These are phyloP conservation scores for Amborella trichopoda DNA, from an alignment of 164 flowering plant genomes.

Conservation along the genomic window DNA sequence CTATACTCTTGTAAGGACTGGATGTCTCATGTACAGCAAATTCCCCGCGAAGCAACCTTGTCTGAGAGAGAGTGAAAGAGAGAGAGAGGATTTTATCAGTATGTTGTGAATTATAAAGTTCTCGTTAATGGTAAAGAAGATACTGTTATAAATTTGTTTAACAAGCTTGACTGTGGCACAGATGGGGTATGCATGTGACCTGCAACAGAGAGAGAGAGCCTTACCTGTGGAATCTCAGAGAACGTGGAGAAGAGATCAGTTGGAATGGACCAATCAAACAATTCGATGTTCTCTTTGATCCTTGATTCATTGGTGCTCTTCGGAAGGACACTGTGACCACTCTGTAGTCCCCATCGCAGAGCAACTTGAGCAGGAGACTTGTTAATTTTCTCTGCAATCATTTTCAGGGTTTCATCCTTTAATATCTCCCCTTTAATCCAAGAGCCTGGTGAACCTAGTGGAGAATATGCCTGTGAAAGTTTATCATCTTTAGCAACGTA, in stretches of 20 bases:
- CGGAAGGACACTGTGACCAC: slow-evolving; percentile 63
- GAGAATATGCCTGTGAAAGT: slow-evolving; percentile 50
- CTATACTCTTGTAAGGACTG: slow-evolving; percentile 42
- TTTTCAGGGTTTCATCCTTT: slow-evolving; percentile 39
- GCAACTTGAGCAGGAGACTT: slow-evolving; percentile 70
- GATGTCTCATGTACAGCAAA: slow-evolving; percentile 29
- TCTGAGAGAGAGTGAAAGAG: slow-evolving; percentile 23
- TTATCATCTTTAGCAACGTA: background rate
- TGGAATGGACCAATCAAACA: slow-evolving; percentile 62
- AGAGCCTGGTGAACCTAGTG: slow-evolving; percentile 62
- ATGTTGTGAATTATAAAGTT: background rate
- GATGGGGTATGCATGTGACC: background rate
- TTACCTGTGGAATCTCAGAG: slow-evolving; percentile 44
- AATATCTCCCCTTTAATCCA: slow-evolving; percentile 43
- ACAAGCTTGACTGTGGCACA: background rate
- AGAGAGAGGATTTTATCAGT: background rate
- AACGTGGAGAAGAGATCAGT: slow-evolving; percentile 33
- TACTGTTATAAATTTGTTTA: background rate
- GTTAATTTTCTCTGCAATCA: slow-evolving; percentile 40
- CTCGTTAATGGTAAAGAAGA: background rate
- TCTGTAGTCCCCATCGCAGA: slow-evolving; percentile 74
- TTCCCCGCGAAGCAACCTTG: slow-evolving; percentile 45
- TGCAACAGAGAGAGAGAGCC: background rate
- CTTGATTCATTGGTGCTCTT: slow-evolving; percentile 50
- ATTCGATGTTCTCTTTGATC: slow-evolving; percentile 42